Evolutionary conservation across 1,139 yeast species (phyloP).

Genomic region (Lodderomyces oxycetoniae): DNA sequence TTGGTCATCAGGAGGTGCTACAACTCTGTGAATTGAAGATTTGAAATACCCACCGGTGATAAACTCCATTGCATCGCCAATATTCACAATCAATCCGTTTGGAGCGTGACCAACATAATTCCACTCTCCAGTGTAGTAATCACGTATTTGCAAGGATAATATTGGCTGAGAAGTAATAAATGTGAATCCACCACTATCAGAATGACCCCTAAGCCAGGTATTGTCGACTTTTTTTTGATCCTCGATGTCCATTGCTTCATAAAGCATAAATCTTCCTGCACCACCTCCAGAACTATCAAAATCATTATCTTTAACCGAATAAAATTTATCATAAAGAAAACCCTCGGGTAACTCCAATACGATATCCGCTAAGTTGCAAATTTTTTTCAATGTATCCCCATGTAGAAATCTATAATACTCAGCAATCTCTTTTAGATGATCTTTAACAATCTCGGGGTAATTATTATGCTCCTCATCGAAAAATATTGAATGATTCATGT

Average conservation of each 20-base stretch:
- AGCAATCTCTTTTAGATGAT: conserved; percentile 24
- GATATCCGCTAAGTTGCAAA: conserved; percentile 25
- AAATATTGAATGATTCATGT: conserved; percentile 22
- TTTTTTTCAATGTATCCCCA: conserved; percentile 20
- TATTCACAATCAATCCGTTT: conserved; percentile 42
- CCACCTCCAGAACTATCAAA: conserved; percentile 27
- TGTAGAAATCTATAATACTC: conserved; percentile 26
- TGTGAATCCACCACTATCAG: conserved; percentile 46
- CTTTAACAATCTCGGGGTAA: conserved; percentile 28
- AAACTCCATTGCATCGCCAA: conserved; percentile 48
- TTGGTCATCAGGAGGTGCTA: conserved; percentile 45
- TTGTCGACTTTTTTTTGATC: conserved; percentile 25
- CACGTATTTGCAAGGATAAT: conserved; percentile 45
- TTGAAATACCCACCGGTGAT: conserved; percentile 47
- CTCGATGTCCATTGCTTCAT: conserved; percentile 25
- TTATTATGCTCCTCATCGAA: conserved; percentile 17
- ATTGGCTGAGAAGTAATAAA: conserved; percentile 45
- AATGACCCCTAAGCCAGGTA: conserved; percentile 49
- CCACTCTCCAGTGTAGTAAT: conserved; percentile 45
- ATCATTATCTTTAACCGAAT: conserved; percentile 22
- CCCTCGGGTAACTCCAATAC: conserved; percentile 32
- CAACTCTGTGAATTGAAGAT: conserved; percentile 44
- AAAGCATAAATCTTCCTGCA: conserved; percentile 30
- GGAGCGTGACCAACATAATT: conserved; percentile 44
- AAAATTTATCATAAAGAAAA: conserved; percentile 27